Evolutionary conservation across 345 rosid species (phyloP), one percentile per base, ranked within the genome.

Genomic region (Erucastrum elatum): DNA sequence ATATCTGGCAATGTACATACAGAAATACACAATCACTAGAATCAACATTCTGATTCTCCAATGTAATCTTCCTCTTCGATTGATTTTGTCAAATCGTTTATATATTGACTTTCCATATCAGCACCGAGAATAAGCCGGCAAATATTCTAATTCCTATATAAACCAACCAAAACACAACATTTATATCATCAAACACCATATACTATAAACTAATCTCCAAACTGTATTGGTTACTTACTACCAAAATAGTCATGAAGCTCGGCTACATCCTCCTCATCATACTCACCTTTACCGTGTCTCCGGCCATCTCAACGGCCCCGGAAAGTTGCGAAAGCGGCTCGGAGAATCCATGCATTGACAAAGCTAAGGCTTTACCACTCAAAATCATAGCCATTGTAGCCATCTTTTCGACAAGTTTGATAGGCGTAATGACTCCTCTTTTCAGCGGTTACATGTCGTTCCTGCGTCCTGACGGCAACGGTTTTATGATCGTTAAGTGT

Each of bases 371-470:
- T 1, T 61, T 86, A 66, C 74, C 89, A 11, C 85, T 89, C 1
- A 91, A 91, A 78, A 80, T 91, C 61, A 75, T 91, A 16, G 96
- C 96, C 70, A 85, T 88, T 7, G 73, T 75, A 6, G 60, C 88
- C 8, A 91, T 89, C 13, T 44, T 91, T 13, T 61, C 86, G 1
- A 68, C 94, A 8, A 93, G 97, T 74, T 51, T 91, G 71, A 71
- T 91, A n/a, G 95, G 97, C 25, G 94, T 91, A 0, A 64, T 61
- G 9, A 10, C 79, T 3, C 98, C 98, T 2, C 85, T 89, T 25
- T 63, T 90, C 46, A 82, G 91, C 13, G 82, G 82, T 30, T 83
- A 77, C 2, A 71, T 91, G 75, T 85, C 94, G 0, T 88, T 91
- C 34, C 82, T 93, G 1, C 68, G 53, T 44, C 97, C 94, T 0